These are phyloP conservation scores for Tricholoma hemisulphureum DNA, from an alignment of 768 basidiomycete species.

Conservation along the genomic window DNA sequence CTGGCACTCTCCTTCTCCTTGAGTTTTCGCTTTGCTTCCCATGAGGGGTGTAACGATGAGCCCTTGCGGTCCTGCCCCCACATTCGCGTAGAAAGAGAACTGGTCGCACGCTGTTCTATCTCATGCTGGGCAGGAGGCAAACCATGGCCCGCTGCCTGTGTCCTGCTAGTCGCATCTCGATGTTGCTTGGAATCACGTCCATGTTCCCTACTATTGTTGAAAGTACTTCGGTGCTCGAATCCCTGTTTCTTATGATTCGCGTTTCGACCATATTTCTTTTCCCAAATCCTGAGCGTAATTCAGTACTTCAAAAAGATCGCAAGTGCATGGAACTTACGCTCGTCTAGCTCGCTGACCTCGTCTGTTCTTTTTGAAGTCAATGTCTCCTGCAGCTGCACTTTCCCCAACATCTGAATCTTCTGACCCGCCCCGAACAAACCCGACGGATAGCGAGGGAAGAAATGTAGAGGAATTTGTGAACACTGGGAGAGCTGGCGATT, in stretches of 20 bases:
- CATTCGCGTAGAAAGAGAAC: constrained; percentile 3
- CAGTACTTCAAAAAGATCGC: constrained; percentile 1
- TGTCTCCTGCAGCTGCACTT: constrained; percentile 53
- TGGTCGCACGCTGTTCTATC: constrained; percentile 12
- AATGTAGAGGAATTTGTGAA: constrained; percentile 51
- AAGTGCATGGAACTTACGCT: constrained; percentile 62
- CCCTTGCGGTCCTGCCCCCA: constrained; percentile 13
- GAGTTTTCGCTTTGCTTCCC: constrained; percentile 88
- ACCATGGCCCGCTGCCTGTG: constrained; percentile 5
- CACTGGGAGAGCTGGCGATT: constrained; percentile 22
- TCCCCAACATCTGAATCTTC: constrained; percentile 78
- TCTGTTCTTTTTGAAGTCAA: constrained; percentile 72
- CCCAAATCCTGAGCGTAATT: constrained; percentile 76
- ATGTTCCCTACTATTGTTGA: neutral
- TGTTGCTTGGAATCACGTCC: neutral
- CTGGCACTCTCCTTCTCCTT: constrained; percentile 67
- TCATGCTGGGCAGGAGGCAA: constrained; percentile 20
- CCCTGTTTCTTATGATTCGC: constrained; percentile 89
- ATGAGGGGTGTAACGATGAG: constrained; percentile 81
- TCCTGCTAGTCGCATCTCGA: neutral
- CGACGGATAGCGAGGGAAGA: constrained; percentile 84
- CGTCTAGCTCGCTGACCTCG: constrained; percentile 91
- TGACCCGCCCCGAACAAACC: constrained; percentile 78
- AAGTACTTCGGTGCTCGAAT: constrained; percentile 19
- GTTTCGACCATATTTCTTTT: constrained; percentile 88